Evolutionary conservation across 1,284 basidiomycete genomes (phyloP).

Genomic region (Ceratobasidium sp.): DNA sequence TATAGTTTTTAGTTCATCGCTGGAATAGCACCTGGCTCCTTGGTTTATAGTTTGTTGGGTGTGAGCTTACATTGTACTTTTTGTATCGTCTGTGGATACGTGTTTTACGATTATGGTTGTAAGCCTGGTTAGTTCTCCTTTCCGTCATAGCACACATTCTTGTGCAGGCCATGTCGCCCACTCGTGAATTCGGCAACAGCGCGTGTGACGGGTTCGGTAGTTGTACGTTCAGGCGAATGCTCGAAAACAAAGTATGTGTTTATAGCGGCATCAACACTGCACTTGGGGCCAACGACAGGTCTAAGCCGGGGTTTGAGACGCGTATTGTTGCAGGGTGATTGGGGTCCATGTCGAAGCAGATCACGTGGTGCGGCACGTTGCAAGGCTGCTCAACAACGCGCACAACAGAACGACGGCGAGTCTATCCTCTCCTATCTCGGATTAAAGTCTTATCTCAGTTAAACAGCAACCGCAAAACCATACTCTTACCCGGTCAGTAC

Average conservation of each 20-base stretch:
- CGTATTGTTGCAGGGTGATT: not conserved
- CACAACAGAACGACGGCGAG: conserved; percentile 7
- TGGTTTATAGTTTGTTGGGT: not conserved
- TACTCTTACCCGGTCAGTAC: conserved; percentile 12
- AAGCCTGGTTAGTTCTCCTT: not conserved
- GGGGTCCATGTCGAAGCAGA: conserved; percentile 5
- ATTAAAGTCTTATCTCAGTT: conserved; percentile 1
- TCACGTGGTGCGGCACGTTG: conserved; percentile 17
- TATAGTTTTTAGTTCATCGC: not conserved
- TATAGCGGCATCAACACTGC: no score
- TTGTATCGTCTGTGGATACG: not conserved
- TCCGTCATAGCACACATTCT: no score
- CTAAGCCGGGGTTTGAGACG: not conserved
- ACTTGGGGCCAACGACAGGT: not conserved
- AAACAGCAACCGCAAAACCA: conserved; percentile 3
- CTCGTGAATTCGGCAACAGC: no score
- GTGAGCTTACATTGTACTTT: no score
- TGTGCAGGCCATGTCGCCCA: no score
- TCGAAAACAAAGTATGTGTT: no score
- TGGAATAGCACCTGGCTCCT: not conserved
- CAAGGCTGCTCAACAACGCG: conserved; percentile 19
- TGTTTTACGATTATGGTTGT: not conserved
- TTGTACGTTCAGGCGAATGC: no score
- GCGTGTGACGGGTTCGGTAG: no score
- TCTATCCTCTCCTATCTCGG: conserved; percentile 16